Conservation (phyloP, 78 protist genomes). For the Dictyostelium brefeldianum region DNA sequence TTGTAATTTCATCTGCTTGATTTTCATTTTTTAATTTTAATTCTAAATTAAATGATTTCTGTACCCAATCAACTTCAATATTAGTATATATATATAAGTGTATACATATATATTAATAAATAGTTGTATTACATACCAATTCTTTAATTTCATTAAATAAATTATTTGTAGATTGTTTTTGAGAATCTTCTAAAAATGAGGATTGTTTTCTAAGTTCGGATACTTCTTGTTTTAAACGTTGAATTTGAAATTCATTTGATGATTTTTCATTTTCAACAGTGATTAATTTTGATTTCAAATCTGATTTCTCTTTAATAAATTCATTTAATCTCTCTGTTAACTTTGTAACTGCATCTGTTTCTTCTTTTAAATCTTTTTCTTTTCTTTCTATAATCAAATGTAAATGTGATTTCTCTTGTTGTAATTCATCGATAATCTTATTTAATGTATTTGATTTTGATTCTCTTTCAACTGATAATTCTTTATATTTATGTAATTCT, state of each 20-base stretch:
- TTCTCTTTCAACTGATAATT: slow-evolving; percentile 46
- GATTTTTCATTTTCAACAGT: slow-evolving; percentile 49
- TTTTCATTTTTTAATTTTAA: slow-evolving; percentile 35
- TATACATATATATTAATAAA: background rate
- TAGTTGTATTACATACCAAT: slow-evolving; percentile 17
- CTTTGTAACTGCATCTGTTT: slow-evolving; percentile 38
- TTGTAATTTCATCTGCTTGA: background rate
- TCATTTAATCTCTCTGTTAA: slow-evolving; percentile 61
- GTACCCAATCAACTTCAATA: background rate
- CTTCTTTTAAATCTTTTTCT: slow-evolving; percentile 58
- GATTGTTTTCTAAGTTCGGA: slow-evolving; percentile 42
- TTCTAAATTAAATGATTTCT: slow-evolving; percentile 59
- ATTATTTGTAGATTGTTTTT: slow-evolving; percentile 16
- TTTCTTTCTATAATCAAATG: slow-evolving; percentile 44
- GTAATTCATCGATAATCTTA: slow-evolving; percentile 62
- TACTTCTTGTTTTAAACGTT: slow-evolving; percentile 63
- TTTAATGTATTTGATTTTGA: slow-evolving; percentile 57
- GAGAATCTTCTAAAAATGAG: slow-evolving; percentile 3
- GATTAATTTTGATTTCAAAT: slow-evolving; percentile 43
- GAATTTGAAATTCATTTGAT: slow-evolving; percentile 43
- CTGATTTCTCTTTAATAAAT: slow-evolving; percentile 43
- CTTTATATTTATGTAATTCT: slow-evolving; percentile 36
- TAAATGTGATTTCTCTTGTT: slow-evolving; percentile 41
- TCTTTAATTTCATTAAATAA: slow-evolving; percentile 61
- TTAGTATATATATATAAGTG: background rate